These are phyloP conservation scores for Rhytidhysteron rufulum DNA, from an alignment of 2,329 filamentous ascomycete species.

Conservation along the genomic window DNA sequence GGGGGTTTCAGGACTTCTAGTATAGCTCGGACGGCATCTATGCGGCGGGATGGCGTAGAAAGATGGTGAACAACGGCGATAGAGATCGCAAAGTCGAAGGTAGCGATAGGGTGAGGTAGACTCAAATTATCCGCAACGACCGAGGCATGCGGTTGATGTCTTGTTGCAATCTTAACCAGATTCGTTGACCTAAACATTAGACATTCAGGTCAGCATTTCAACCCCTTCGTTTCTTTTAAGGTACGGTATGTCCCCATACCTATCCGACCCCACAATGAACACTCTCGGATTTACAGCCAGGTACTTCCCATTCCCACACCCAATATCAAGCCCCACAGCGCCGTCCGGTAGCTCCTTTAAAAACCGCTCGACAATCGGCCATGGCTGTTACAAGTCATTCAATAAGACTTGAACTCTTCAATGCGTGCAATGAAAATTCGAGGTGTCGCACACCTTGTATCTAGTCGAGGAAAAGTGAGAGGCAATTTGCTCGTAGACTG, in stretches of 20 bases:
- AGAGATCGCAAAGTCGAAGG: constrained; percentile 86
- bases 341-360: constrained; percentile 63
- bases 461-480: constrained; percentile 78
- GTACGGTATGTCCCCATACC: constrained; percentile 51
- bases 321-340: constrained; percentile 81
- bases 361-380: constrained; percentile 85
- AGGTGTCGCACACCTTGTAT: constrained; percentile 55
- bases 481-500: constrained; percentile 84
- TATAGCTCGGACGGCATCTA: constrained; percentile 68
- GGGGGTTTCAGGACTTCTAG: constrained; percentile 58
- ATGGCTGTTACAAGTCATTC: constrained; percentile 59
- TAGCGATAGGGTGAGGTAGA: constrained; percentile 67
- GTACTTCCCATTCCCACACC: constrained; percentile 97
- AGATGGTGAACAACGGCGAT: constrained; percentile 95
- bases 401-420: constrained; percentile 4
- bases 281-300: constrained; percentile 71
- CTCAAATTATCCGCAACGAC: constrained; percentile 77
- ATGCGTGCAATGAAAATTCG: neutral
- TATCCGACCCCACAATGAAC: constrained; percentile 81
- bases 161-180: constrained; percentile 54
- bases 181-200: constrained; percentile 49
- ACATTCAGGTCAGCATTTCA: neutral
- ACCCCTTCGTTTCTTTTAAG: neutral
- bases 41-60: constrained; percentile 69
- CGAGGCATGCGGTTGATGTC: constrained; percentile 59